Evolutionary conservation across 2,329 filamentous ascomycete genomes (phyloP), one percentile per base, ranked within the genome.

Genomic region (Epichloe gansuensis): DNA sequence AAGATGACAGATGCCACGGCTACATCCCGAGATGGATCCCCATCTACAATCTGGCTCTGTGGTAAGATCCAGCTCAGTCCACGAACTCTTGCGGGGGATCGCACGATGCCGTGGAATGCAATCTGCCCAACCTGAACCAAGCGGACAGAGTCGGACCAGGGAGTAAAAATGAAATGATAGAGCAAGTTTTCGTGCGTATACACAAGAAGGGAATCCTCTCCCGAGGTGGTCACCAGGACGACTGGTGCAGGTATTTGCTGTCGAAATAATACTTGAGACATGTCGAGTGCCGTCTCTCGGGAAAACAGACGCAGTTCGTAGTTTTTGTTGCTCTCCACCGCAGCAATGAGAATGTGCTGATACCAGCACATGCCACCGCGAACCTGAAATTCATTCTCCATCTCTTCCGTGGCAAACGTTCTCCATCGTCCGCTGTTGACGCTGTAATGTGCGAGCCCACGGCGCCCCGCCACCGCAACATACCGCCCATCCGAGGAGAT

Each of bases 291-390:
- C 27, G 84, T 77, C 65, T 98, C 93, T 53, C 94, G 82, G 1
- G 91, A 95, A 67, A 91, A 97, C 15, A 98, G 75, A n/a, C 93
- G 86, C 48, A 98, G 71, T 71, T 95, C 86, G 61, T 89, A 89
- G 23, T 82, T 82, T 58, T 83, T 80, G 58, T 86, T 87, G 51
- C 81, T 83, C 67, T 98, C 93, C n/a, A 96, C 84, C 4, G 91
- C 89, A 40, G 89, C 90, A 52, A 97, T 87, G 17, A 98, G 75
- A 35, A 97, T 87, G 68, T 98, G 91, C 58, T 95, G 89, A 64
- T 95, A 90, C 93, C 93, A 98, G 65, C 91, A 97, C 90, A 98
- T 95, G 6, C 93, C 93, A 47, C 93, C 93, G 56, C 90, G 78
- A 13, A 98, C 88, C 25, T 89, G 82, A 64, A 98, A 98, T 56